Evolutionary conservation across 2,329 filamentous ascomycete genomes (phyloP), one percentile per base, ranked within the genome.

Genomic region (Cladophialophora yegresii): DNA sequence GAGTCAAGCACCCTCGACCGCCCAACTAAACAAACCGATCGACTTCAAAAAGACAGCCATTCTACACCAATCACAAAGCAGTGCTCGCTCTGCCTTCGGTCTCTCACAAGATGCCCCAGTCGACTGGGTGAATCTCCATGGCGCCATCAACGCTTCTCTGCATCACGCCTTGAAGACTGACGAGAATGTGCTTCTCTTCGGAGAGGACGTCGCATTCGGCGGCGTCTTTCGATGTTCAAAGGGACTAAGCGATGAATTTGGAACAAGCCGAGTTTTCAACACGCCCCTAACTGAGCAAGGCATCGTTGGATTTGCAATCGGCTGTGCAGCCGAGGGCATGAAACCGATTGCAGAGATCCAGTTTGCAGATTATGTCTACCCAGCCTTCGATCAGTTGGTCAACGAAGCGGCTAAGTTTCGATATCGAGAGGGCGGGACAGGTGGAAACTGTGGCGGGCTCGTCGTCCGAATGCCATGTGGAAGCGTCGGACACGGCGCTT

Each of bases 191-290:
- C 81, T 98, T 62, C 84, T 99, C 9, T 99, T 99, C 73, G 95
- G 95, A 49, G 95, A 99, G 77, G 95, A 99, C 75, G 92, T 99
- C 7, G 91, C 95, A 13, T 99, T 99, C 72, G 95, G 95, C 49
- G 95, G 95, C 60, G 95, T 99, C 16, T 99, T 99, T 74, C 86
- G 95, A 62, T 97, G 92, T 78, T 93, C 91, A 33, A 93, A 95
- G 87, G 91, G 93, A 71, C 83, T 99, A 16, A 87, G 92, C 33
- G 90, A 92, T 67, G 91, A 91, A 62, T 96, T 95, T 75, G 95
- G 95, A 8, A 84, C 86, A 2, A 90, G 95, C 63, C 84, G 95
- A 63, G 93, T 99, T 36, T 99, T 99, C 83, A 98, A 99, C 78
- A 98, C 93, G 20, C 95, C 95, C 0, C 79, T 99, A 70, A 91